Evolutionary conservation across 495 filamentous ascomycete species (phyloP), one percentile per base, ranked within the genome.

Genomic region (Aspergillus biplanus): DNA sequence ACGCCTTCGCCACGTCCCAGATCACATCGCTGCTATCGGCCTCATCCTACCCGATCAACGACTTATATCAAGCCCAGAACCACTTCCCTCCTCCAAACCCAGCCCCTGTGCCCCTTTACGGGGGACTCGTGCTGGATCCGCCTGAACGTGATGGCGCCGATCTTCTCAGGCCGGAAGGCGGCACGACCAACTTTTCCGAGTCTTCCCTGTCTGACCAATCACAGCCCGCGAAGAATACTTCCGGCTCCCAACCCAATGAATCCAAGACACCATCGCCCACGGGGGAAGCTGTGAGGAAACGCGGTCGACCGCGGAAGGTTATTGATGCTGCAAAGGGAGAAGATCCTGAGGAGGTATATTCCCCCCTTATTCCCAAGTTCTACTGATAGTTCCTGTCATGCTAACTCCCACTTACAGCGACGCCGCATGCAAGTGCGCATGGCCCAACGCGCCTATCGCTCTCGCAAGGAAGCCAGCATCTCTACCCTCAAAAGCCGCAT

Each of bases 401-500:
- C 16, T 52, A 58, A 11, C 48, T 32, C 34, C 27, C 55, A 5
- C 27, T 27, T 44, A 32, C 67, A 96, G 91, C 86, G 91, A 52
- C 87, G 92, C 37, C 85, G 92, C 55, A 93, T 89, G n/a, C 92
- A 96, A 75, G 93, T 94, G 58, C 87, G 92, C 42, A 82, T 95
- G 59, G 92, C 92, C 9, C 92, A 96, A 69, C 82, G 92, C 35
- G 91, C 92, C 2, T 96, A 96, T 68, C 87, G 92, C 9, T 86
- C 90, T 65, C 87, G 92, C 15, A 94, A 95, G 70, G 91, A 96
- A 70, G 90, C 84, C 27, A 90, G 89, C 4, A 91, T 96, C 54
- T 82, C 85, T n/a, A 85, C 87, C 1, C 79, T 95, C 7, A 89
- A 90, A 62, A 80, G 81, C 39, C 82, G 85, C 56, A 89, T 93